These are phyloP conservation scores for Candida sp. DNA, from an alignment of 1,139 yeast genomes.

Conservation along the genomic window DNA sequence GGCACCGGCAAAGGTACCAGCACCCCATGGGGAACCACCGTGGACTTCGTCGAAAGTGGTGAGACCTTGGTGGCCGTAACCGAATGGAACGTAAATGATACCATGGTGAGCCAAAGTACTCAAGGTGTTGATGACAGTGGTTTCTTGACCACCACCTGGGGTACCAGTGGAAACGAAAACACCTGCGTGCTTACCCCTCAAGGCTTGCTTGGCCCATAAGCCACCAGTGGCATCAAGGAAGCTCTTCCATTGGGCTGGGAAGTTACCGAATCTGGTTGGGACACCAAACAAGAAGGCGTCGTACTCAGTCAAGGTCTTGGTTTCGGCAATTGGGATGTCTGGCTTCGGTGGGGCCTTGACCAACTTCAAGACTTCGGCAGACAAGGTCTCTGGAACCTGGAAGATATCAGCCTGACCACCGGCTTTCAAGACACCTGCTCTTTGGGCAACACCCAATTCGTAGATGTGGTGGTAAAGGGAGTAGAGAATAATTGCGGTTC, in stretches of 20 bases:
- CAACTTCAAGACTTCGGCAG: constrained; percentile 28
- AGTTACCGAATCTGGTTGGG: constrained; percentile 42
- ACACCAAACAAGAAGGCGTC: constrained; percentile 43
- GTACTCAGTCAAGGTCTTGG: constrained; percentile 33
- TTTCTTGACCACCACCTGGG: constrained; percentile 45
- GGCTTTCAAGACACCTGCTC: constrained; percentile 39
- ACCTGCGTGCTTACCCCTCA: constrained; percentile 42
- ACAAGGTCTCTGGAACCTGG: constrained; percentile 41
- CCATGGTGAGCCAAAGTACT: constrained; percentile 41
- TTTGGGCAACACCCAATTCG: constrained; percentile 35
- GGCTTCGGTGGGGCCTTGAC: constrained; percentile 39
- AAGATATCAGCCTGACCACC: constrained; percentile 40
- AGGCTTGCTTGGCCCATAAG: constrained; percentile 38
- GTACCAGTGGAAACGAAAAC: constrained; percentile 40
- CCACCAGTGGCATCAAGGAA: constrained; percentile 44
- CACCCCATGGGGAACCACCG: constrained; percentile 48
- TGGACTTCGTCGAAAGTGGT: constrained; percentile 34
- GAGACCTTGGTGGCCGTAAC: constrained; percentile 33
- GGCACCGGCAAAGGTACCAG: constrained; percentile 41
- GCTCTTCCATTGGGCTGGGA: constrained; percentile 42
- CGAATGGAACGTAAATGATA: constrained; percentile 40
- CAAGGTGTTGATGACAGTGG: constrained; percentile 35
- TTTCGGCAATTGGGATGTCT: constrained; percentile 34
- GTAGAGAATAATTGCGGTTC: constrained; percentile 37
- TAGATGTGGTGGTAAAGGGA: constrained; percentile 41